phyloP scores from a whole-genome alignment of 768 basidiomycete genomes.

The Pulveroboletus ravenelii region DNA sequence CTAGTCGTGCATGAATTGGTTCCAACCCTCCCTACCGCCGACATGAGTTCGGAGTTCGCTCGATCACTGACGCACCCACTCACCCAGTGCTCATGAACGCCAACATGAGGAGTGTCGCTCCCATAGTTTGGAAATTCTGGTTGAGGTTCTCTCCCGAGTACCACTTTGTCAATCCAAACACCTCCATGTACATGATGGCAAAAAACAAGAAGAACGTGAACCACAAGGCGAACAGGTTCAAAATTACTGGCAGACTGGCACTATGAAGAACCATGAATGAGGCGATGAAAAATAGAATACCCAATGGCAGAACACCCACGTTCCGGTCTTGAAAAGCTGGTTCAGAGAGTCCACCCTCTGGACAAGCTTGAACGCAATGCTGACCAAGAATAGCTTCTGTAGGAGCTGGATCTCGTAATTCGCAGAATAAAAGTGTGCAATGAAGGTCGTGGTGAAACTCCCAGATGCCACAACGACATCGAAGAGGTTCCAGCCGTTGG shows the following conservation, averaged over 20 bases:
- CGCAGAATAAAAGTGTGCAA: constrained; percentile 52
- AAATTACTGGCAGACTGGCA: constrained; percentile 79
- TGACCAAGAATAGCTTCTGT: constrained; percentile 89
- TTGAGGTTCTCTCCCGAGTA: constrained; percentile 59
- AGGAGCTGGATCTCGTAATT: constrained; percentile 59
- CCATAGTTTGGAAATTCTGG: constrained; percentile 77
- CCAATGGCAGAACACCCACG: constrained; percentile 49
- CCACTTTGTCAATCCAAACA: constrained; percentile 90
- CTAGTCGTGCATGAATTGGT: constrained; percentile 97
- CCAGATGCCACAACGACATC: constrained; percentile 78
- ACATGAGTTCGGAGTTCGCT: constrained; percentile 1
- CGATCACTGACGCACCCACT: constrained; percentile 22
- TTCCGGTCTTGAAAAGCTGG: constrained; percentile 93
- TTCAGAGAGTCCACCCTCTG: constrained; percentile 85
- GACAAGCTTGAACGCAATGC: constrained; percentile 91
- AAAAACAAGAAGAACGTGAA: constrained; percentile 87
- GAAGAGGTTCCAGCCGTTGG: constrained; percentile 93
- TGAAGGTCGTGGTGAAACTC: constrained; percentile 76
- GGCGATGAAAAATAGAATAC: not conserved
- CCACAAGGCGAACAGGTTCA: constrained; percentile 85
- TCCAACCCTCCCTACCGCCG: constrained; percentile 81
- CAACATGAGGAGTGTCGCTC: constrained; percentile 80
- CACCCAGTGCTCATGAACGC: constrained; percentile 92
- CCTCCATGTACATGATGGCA: constrained; percentile 81
- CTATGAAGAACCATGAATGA: constrained; percentile 34